Evolutionary conservation across 257 asterid species (phyloP).

Genomic region (Plantago major): DNA sequence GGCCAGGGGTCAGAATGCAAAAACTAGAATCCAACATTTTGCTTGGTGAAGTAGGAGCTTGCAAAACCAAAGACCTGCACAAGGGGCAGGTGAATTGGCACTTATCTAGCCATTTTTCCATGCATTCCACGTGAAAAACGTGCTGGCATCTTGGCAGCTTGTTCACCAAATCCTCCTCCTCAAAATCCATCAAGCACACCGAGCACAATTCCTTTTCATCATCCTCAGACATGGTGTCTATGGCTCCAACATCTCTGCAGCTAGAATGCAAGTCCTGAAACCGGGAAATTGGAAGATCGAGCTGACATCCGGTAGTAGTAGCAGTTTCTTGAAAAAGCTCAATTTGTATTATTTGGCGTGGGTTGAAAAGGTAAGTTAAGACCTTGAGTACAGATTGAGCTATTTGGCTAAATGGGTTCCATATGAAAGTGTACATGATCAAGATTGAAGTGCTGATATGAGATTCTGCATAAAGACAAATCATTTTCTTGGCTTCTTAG

Average conservation of each 20-base stretch:
- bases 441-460: constrained; percentile 27
- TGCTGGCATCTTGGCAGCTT: constrained; percentile 48
- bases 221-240: background rate
- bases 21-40: constrained; percentile 11
- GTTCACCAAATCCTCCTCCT: constrained; percentile 42
- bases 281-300: constrained; percentile 24
- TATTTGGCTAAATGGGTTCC: constrained; percentile 31
- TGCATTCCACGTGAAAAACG: constrained; percentile 54
- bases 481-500: constrained; percentile 23
- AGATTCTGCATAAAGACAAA: constrained; percentile 33
- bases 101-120: constrained; percentile 49
- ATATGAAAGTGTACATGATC: constrained; percentile 30
- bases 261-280: constrained; percentile 18
- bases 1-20: constrained; percentile 4
- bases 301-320: constrained; percentile 7
- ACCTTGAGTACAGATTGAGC: constrained; percentile 15
- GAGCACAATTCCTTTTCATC: constrained; percentile 38
- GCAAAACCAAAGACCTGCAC: constrained; percentile 47
- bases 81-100: constrained; percentile 65
- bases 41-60: constrained; percentile 27
- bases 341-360: constrained; percentile 17
- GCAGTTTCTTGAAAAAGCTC: constrained; percentile 6
- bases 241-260: constrained; percentile 8
- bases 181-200: constrained; percentile 52
- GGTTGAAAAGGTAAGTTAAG: constrained; percentile 23